phyloP scores from a whole-genome alignment of 495 filamentous ascomycete species.

The Penicillium roqueforti region DNA sequence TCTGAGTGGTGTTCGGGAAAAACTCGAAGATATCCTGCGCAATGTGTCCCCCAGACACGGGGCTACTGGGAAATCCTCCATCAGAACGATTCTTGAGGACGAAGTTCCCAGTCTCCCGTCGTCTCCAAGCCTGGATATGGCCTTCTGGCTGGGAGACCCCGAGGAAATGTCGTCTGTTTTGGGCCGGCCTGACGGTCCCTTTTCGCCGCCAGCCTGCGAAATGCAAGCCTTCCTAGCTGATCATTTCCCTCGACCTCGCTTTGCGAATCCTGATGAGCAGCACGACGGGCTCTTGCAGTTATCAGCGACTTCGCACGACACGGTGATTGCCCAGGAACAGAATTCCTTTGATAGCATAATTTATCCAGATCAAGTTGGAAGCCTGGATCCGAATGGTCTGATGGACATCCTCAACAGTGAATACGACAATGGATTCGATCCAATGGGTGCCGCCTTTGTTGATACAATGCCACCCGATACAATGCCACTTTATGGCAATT shows the following conservation, averaged over 20 bases:
- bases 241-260: background rate
- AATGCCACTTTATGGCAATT: background rate
- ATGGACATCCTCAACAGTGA: background rate
- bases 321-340: background rate
- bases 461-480: background rate
- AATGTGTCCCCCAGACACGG: background rate
- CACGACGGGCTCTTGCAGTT: background rate
- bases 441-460: background rate
- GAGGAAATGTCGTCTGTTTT: background rate
- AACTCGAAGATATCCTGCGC: slow-evolving; percentile 4
- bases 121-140: background rate
- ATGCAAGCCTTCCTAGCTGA: background rate
- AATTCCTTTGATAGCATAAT: background rate
- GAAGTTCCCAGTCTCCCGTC: slow-evolving; percentile 4
- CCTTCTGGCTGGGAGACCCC: background rate
- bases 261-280: background rate
- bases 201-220: background rate
- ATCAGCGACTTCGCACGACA: background rate
- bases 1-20: background rate
- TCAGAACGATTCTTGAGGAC: background rate
- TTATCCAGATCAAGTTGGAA: background rate
- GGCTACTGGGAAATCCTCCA: background rate
- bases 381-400: background rate
- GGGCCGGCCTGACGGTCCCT: background rate
- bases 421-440: background rate